These are phyloP conservation scores for Chaetomium strumarium DNA, from an alignment of 2,329 filamentous ascomycete genomes.

Conservation along the genomic window DNA sequence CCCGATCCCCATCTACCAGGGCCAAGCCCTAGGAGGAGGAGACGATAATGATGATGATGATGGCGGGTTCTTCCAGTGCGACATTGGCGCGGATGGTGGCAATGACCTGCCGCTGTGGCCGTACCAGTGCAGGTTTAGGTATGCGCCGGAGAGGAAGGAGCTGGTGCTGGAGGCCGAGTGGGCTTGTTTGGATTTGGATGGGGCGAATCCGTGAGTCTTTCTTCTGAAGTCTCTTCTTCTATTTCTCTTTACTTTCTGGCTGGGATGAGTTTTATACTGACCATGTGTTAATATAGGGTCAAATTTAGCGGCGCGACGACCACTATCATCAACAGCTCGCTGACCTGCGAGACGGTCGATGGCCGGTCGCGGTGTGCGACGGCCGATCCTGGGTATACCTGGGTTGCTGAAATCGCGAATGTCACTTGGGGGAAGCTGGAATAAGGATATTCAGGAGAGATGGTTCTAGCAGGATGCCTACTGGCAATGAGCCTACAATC, in stretches of 20 bases:
- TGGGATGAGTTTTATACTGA: neutral
- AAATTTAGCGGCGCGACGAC: slow-evolving; percentile 21
- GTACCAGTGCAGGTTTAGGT: slow-evolving; percentile 18
- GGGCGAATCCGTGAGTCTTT: slow-evolving; percentile 18
- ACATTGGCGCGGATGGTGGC: slow-evolving; percentile 14
- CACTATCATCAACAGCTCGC: slow-evolving; percentile 13
- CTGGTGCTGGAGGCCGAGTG: slow-evolving; percentile 22
- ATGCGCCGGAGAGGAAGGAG: slow-evolving; percentile 8
- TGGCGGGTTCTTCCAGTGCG: slow-evolving; percentile 20
- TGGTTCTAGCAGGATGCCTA: too few species aligned
- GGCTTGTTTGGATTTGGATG: slow-evolving; percentile 24
- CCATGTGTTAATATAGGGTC: slow-evolving; percentile 12
- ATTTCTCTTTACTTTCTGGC: too few species aligned
- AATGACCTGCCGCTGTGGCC: slow-evolving; percentile 21
- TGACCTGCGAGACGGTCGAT: slow-evolving; percentile 11
- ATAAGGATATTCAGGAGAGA: neutral
- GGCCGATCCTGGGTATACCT: slow-evolving; percentile 9
- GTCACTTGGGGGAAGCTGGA: slow-evolving; percentile 4
- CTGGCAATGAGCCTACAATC: too few species aligned
- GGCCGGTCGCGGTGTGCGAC: slow-evolving; percentile 15
- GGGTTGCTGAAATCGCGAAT: slow-evolving; percentile 4
- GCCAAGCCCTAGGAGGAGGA: neutral
- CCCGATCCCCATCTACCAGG: slow-evolving; percentile 18
- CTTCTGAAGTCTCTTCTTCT: too few species aligned
- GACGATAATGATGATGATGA: too few species aligned